Percentiles rank a stretch among this genome's conserved stretches.
Evolutionary conservation across 192 early-diverging fungal genomes (phyloP).

Genomic region (Coemansia sp.): DNA sequence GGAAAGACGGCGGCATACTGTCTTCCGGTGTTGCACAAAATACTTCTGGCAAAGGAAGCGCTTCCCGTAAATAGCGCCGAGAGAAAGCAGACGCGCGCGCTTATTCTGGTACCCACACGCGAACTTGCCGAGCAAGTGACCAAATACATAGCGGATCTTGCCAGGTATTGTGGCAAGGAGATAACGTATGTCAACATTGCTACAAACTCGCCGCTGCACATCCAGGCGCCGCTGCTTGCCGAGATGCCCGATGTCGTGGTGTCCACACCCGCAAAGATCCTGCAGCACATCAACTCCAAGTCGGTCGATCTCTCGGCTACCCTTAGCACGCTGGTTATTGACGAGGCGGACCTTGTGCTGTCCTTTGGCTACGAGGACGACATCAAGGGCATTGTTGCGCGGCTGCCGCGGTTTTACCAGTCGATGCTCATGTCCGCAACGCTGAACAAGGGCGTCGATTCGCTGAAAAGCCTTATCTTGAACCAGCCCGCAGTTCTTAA

Average conservation of each 20-base stretch:
- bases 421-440: conserved; percentile 94
- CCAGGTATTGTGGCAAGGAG: conserved; percentile 63
- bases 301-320: conserved; percentile 55
- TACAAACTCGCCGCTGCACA: conserved; percentile 25
- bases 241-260: conserved; percentile 87
- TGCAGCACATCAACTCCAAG: conserved; percentile 67
- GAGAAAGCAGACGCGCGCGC: conserved; percentile 43
- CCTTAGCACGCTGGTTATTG: conserved; percentile 86
- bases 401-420: conserved; percentile 85
- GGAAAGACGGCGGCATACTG: conserved; percentile 97
- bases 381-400: conserved; percentile 67
- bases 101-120: conserved; percentile 92
- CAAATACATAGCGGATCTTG: conserved; percentile 67
- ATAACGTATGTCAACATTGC: conserved; percentile 36
- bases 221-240: conserved; percentile 67
- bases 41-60: conserved; percentile 70
- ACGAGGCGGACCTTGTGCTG: conserved; percentile 93
- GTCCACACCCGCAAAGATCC: conserved; percentile 77
- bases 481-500: conserved; percentile 84
- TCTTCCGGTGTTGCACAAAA: conserved; percentile 88
- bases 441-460: conserved; percentile 81
- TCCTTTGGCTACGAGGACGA: conserved; percentile 94
- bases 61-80: conserved; percentile 23
- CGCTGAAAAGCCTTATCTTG: conserved; percentile 79
- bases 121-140: conserved; percentile 95